phyloP scores from a whole-genome alignment of 2,329 filamentous ascomycete genomes.

The Fusarium sp. region DNA sequence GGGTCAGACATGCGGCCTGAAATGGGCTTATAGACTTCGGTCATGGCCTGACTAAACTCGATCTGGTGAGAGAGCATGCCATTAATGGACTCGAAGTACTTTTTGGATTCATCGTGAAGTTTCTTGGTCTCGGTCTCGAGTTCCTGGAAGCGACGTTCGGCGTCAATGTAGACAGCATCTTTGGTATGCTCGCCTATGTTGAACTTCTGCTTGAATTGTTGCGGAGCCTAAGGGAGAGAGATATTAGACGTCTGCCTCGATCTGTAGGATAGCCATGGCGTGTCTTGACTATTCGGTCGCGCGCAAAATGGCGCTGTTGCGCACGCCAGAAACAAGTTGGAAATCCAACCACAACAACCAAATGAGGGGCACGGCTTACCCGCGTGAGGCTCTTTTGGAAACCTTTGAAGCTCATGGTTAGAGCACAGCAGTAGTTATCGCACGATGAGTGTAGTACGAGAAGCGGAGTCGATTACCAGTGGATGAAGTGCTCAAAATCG shows the following conservation, averaged over 20 bases:
- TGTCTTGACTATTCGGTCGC: slow-evolving; percentile 1
- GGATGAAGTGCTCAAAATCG: slow-evolving; percentile 23
- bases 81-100: slow-evolving; percentile 98
- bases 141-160: slow-evolving; percentile 93
- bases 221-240: slow-evolving; percentile 73
- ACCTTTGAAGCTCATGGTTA: slow-evolving; percentile 93
- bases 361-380: slow-evolving; percentile 67
- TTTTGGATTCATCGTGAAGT: slow-evolving; percentile 95
- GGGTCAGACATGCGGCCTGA: slow-evolving; percentile 96
- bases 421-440: slow-evolving; percentile 21
- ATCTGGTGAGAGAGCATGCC: slow-evolving; percentile 98
- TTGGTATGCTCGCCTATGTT: slow-evolving; percentile 97
- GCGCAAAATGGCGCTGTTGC: slow-evolving; percentile 30
- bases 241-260: slow-evolving; percentile 13
- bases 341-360: slow-evolving; percentile 21
- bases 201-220: slow-evolving; percentile 91
- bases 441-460: slow-evolving; percentile 9
- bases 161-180: slow-evolving; percentile 93
- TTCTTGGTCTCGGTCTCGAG: slow-evolving; percentile 96
- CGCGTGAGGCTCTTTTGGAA: slow-evolving; percentile 90
- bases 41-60: slow-evolving; percentile 95
- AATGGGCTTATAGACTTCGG: slow-evolving; percentile 98
- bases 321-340: slow-evolving; percentile 25
- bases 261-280: background rate
- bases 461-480: slow-evolving; percentile 18